These are phyloP conservation scores for Populus tremula DNA, from an alignment of 345 rosid species.

Conservation along the genomic window DNA sequence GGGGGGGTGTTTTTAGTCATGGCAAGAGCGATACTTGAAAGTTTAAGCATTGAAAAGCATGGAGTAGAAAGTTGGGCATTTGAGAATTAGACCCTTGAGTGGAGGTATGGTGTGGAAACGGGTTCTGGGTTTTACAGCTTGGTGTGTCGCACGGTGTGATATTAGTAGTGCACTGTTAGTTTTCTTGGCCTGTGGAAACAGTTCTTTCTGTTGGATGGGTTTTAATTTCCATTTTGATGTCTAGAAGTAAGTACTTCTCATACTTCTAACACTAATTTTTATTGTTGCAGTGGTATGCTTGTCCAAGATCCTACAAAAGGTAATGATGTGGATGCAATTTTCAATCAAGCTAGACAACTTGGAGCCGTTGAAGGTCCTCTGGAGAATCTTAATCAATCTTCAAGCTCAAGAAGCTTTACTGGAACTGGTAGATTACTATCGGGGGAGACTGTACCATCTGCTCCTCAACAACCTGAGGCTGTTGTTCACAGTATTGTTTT, in stretches of 20 bases:
- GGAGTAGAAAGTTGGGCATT: not conserved
- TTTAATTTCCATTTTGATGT: not conserved
- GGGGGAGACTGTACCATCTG: slow-evolving; percentile 69
- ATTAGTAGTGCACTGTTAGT: not conserved
- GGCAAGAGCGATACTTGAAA: not conserved
- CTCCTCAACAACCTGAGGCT: slow-evolving; percentile 77
- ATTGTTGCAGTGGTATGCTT: slow-evolving; percentile 77
- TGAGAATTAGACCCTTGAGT: not conserved
- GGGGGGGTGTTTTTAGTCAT: not conserved
- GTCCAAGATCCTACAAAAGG: slow-evolving; percentile 86
- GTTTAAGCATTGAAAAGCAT: not conserved
- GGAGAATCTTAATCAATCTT: slow-evolving; percentile 55
- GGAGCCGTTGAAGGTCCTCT: slow-evolving; percentile 89
- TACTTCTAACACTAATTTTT: not conserved
- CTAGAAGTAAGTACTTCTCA: not conserved
- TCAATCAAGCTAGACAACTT: slow-evolving; percentile 80
- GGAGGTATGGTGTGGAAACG: not conserved
- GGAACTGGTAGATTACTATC: slow-evolving; percentile 86
- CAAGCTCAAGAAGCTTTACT: slow-evolving; percentile 78
- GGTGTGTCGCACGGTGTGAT: no score
- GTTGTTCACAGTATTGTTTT: slow-evolving; percentile 72
- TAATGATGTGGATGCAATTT: slow-evolving; percentile 85
- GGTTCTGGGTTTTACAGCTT: not conserved
- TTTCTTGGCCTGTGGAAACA: not conserved
- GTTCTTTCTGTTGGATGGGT: not conserved